phyloP scores from a whole-genome alignment of 2,329 filamentous ascomycete genomes.

The Beauveria asiatica region DNA sequence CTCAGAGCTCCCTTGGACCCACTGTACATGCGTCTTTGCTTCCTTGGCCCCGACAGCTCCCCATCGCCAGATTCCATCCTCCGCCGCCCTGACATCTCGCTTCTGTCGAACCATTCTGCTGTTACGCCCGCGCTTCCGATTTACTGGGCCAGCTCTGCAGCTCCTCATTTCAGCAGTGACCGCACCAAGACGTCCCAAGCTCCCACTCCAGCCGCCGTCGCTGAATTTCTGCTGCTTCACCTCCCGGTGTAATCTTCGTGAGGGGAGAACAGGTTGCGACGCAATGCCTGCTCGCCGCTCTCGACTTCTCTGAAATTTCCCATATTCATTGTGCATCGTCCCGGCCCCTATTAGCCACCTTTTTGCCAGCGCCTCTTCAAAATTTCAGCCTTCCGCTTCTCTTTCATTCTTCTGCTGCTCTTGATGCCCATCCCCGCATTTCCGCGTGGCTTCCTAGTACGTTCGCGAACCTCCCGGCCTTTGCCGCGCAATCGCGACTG shows the following conservation, averaged over 20 bases:
- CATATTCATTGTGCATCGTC: not conserved
- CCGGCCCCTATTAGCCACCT: not conserved
- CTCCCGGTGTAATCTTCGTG: not conserved
- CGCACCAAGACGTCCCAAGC: not conserved
- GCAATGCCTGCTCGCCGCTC: conserved; percentile 3
- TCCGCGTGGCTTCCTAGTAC: not conserved
- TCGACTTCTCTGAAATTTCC: not conserved
- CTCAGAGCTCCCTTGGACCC: not conserved
- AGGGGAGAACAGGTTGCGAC: conserved; percentile 9
- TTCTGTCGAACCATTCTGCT: not conserved
- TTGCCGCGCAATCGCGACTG: conserved; percentile 8
- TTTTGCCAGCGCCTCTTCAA: conserved; percentile 1
- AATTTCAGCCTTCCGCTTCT: not conserved
- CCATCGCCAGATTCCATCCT: conserved; percentile 6
- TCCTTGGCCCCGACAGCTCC: not conserved
- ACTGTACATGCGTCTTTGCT: not conserved
- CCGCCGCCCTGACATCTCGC: not conserved
- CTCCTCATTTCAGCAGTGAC: not conserved
- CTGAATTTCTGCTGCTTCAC: not conserved
- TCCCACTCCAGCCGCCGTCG: too few species aligned
- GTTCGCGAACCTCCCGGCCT: not conserved
- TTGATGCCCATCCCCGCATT: not conserved
- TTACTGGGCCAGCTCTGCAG: not conserved
- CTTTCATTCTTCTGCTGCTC: not conserved
- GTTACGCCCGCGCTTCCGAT: conserved; percentile 1